These are phyloP conservation scores for Ailanthus altissimus DNA, from an alignment of 345 rosid genomes.

Conservation along the genomic window DNA sequence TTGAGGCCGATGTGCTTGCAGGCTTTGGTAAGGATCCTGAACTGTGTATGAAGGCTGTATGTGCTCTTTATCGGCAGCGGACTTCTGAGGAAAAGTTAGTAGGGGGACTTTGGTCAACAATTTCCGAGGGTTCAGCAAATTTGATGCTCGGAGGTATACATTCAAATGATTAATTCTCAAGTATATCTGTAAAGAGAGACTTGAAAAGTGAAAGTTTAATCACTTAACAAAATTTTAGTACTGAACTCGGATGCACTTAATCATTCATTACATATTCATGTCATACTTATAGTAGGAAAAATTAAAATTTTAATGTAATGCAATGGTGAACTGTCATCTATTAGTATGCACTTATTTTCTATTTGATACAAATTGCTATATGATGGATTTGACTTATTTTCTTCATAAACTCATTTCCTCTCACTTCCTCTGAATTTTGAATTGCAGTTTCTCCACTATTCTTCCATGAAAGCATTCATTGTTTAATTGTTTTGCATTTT, in stretches of 20 bases:
- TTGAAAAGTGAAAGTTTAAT: not conserved
- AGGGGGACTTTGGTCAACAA: conserved; percentile 45
- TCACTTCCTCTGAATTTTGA: not conserved
- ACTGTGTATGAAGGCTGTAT: conserved; percentile 83
- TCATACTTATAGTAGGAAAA: not conserved
- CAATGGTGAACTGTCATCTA: not conserved
- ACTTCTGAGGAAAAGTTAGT: conserved; percentile 50
- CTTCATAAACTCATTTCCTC: not conserved
- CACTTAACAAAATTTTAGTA: not conserved
- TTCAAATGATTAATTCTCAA: not conserved
- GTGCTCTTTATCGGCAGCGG: conserved; percentile 69
- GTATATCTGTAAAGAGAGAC: not conserved
- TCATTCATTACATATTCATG: not conserved
- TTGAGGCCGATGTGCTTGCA: conserved; percentile 69
- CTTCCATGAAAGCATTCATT: not conserved
- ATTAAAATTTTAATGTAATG: too few relatives aligned
- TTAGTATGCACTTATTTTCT: not conserved
- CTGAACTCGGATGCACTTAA: too few relatives aligned
- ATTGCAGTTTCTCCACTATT: not conserved
- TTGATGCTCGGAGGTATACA: conserved; percentile 62
- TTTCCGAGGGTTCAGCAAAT: conserved; percentile 66
- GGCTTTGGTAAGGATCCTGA: conserved; percentile 64
- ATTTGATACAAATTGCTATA: not conserved
- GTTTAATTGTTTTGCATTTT: not conserved
- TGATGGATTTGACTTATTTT: not conserved